Evolutionary conservation across 495 filamentous ascomycete genomes (phyloP).

Genomic region (Zalerion maritima): DNA sequence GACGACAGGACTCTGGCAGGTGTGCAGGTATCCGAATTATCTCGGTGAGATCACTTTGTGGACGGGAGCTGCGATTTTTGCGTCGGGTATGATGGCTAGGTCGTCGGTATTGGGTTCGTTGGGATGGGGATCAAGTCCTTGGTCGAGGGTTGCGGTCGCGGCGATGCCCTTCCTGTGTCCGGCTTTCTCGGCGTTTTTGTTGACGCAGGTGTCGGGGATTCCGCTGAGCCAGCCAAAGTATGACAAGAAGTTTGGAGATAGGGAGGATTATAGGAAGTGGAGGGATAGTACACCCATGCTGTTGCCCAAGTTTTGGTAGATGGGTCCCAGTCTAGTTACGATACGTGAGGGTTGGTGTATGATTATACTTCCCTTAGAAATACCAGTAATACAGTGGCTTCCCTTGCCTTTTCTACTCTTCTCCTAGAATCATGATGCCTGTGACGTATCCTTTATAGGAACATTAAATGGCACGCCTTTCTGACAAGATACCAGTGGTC

Average conservation of each 20-base stretch:
- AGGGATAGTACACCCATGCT: constrained; percentile 52
- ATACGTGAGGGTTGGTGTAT: too few species aligned
- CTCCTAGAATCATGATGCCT: too few species aligned
- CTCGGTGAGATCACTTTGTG: constrained; percentile 52
- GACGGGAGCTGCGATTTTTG: constrained; percentile 41
- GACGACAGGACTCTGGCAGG: constrained; percentile 39
- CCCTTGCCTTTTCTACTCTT: too few species aligned
- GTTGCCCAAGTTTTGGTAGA: constrained; percentile 43
- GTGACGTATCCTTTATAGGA: too few species aligned
- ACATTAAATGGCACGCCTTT: too few species aligned
- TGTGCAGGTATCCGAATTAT: constrained; percentile 50
- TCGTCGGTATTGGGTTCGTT: constrained; percentile 28
- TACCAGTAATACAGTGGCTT: too few species aligned
- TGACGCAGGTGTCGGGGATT: constrained; percentile 45
- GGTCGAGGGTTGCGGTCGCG: constrained; percentile 21
- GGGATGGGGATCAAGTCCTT: constrained; percentile 28
- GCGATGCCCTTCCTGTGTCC: constrained; percentile 42
- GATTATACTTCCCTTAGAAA: too few species aligned
- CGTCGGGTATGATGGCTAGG: constrained; percentile 34
- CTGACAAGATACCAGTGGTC: too few species aligned
- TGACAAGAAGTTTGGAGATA: constrained; percentile 44
- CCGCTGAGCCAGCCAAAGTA: constrained; percentile 52
- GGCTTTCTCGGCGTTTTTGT: constrained; percentile 43
- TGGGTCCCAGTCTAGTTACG: too few species aligned
- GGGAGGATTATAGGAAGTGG: constrained; percentile 51